phyloP scores from a whole-genome alignment of 1,139 yeast species.

The Saccharomyces pastorianus region DNA sequence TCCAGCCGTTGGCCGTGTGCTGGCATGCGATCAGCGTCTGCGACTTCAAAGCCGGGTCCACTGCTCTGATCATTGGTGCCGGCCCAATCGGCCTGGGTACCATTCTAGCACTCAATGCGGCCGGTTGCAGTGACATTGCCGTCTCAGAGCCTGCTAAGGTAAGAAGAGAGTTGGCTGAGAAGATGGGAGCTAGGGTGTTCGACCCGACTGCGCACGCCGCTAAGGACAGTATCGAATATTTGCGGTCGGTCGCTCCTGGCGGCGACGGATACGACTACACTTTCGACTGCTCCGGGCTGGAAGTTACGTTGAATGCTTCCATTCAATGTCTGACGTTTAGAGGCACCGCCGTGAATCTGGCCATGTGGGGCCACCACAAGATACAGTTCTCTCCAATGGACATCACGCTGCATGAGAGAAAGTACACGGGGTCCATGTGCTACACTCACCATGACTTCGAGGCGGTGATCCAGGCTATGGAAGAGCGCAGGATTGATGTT shows the following conservation, averaged over 20 bases:
- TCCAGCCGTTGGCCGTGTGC: conserved; percentile 50
- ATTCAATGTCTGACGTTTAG: conserved; percentile 47
- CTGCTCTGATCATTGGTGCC: conserved; percentile 49
- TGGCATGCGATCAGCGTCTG: conserved; percentile 51
- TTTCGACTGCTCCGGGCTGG: conserved; percentile 57
- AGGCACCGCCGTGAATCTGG: conserved; percentile 58
- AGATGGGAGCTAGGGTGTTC: conserved; percentile 43
- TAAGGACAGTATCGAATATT: conserved; percentile 31
- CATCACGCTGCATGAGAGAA: conserved; percentile 39
- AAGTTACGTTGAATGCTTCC: conserved; percentile 45
- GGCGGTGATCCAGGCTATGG: conserved; percentile 43
- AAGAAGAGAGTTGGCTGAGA: conserved; percentile 46
- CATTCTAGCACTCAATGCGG: conserved; percentile 48
- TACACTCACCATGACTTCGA: conserved; percentile 43
- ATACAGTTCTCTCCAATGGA: conserved; percentile 45
- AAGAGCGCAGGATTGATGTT: conserved; percentile 35
- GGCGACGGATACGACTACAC: conserved; percentile 50
- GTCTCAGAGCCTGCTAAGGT: conserved; percentile 53
- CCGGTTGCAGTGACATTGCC: conserved; percentile 45
- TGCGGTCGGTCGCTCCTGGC: conserved; percentile 38
- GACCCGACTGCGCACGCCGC: conserved; percentile 39
- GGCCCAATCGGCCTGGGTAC: conserved; percentile 60
- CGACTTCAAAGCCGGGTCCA: conserved; percentile 39
- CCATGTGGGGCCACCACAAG: conserved; percentile 48
- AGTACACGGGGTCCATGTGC: conserved; percentile 45